A percentile compares a stretch with the other conserved stretches of the same genome.
Conservation (phyloP, 2,329 filamentous ascomycete genomes). For the Aspergillus pseudotamarii region DNA sequence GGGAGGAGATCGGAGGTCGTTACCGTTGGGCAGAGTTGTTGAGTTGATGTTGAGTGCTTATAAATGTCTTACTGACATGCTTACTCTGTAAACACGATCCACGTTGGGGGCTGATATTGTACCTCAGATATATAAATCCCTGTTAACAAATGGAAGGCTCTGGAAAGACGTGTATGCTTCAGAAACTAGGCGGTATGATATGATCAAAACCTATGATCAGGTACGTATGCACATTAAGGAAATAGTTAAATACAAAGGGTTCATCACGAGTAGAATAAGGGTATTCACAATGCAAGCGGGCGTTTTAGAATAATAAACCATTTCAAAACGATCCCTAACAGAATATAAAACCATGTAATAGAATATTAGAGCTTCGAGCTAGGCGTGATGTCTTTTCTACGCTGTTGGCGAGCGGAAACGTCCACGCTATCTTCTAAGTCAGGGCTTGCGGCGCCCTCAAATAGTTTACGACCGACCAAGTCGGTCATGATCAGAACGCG, state of each 20-base stretch:
- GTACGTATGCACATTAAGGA: not conserved
- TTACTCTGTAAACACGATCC: not conserved
- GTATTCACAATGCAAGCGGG: not conserved
- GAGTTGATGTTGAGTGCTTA: not conserved
- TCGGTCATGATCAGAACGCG: slow-evolving; percentile 80
- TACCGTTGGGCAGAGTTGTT: slow-evolving; percentile 19
- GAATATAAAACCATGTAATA: not conserved
- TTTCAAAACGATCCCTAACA: not conserved
- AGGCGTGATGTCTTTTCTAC: slow-evolving; percentile 41
- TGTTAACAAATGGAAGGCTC: not conserved
- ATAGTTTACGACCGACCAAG: slow-evolving; percentile 70
- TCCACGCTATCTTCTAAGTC: slow-evolving; percentile 29
- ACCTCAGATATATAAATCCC: too few relatives aligned
- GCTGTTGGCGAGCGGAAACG: slow-evolving; percentile 38
- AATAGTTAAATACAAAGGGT: not conserved
- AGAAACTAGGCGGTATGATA: not conserved
- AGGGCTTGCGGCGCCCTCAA: slow-evolving; percentile 43
- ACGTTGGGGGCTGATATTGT: not conserved
- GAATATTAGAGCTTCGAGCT: slow-evolving; percentile 34
- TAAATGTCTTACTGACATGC: not conserved
- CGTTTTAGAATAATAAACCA: not conserved
- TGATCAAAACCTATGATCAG: too few relatives aligned
- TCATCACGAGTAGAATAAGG: not conserved
- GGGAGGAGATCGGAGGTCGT: slow-evolving; percentile 18
- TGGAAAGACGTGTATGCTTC: not conserved